Evolutionary conservation across 2,329 filamentous ascomycete species (phyloP), one percentile per base, ranked within the genome.

Genomic region (Raffaelea albimanens): DNA sequence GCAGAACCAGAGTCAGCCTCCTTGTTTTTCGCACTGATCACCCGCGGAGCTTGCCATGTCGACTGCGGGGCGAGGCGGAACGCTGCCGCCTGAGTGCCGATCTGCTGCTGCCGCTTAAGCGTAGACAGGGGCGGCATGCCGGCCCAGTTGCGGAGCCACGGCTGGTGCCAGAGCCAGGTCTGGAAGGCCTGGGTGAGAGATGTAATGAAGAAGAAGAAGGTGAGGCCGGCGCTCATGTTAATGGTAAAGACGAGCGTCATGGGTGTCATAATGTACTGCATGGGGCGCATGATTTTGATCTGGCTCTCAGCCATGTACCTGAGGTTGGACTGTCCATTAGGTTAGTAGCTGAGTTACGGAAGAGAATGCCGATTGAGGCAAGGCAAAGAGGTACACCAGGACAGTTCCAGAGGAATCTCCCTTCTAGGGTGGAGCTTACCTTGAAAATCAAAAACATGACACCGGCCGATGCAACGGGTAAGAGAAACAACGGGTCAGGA

Each of bases 401-500:
- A 29, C 21, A 40, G 33, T n/a, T n/a, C n/a, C n/a, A n/a, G n/a
- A n/a, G n/a, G n/a, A n/a, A n/a, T n/a, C n/a, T n/a, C n/a, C n/a
- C n/a, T n/a, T n/a, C n/a, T n/a, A n/a, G n/a, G n/a, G n/a, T 10
- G 9, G 3, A 38, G 66, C 71, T 50, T 68, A 82, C 80, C 67
- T 70, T 72, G 48, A 87, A 67, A 44, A 79, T 73, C 23, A 69
- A 55, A 55, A 74, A 76, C 63, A 85, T 74, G 46, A 79, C 59
- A 8, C 60, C 63, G 1, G 80, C 74, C 3, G 81, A 79, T 2
- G 73, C 49, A 3, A 79, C 53, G 2, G 93, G 93, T 29, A 97
- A 67, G 38, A 93, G 63, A 56, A 78, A 91, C 57, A 74, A 83
- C 0, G 93, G 91, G 63, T 98, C 93, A 2, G 77, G 63, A 20